These are phyloP conservation scores for Botrytis sinoallii DNA, from an alignment of 2,329 filamentous ascomycete genomes.

Conservation along the genomic window DNA sequence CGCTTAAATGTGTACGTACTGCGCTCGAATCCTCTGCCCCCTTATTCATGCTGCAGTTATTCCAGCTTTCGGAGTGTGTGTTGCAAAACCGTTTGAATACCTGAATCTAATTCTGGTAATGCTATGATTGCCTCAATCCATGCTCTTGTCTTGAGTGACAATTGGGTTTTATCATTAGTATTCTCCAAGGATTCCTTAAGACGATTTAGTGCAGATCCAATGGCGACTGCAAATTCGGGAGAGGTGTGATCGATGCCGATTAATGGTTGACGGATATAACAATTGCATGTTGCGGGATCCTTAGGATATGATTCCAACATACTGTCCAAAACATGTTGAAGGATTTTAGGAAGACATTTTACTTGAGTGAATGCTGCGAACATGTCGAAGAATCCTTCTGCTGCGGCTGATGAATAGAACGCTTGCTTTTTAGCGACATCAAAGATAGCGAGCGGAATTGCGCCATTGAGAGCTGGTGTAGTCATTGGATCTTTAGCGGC, in stretches of 20 bases:
- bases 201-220: constrained; percentile 62
- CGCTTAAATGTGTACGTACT: background rate
- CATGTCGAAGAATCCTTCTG: constrained; percentile 76
- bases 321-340: constrained; percentile 68
- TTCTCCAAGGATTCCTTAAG: constrained; percentile 53
- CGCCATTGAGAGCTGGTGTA: constrained; percentile 85
- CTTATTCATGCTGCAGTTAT: background rate
- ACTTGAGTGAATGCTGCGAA: constrained; percentile 68
- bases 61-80: constrained; percentile 41
- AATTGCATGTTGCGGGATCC: constrained; percentile 63
- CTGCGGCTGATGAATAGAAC: constrained; percentile 63
- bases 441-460: constrained; percentile 89
- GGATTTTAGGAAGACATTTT: constrained; percentile 61
- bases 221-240: constrained; percentile 67
- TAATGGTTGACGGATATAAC: constrained; percentile 68
- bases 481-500: constrained; percentile 40
- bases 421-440: constrained; percentile 79
- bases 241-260: constrained; percentile 61
- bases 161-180: constrained; percentile 43
- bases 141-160: constrained; percentile 48
- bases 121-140: constrained; percentile 56
- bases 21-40: background rate
- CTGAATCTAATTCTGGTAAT: constrained; percentile 51
- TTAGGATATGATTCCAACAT: constrained; percentile 60
- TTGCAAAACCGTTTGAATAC: constrained; percentile 53